Evolutionary conservation across 2,329 filamentous ascomycete genomes (phyloP), one percentile per base, ranked within the genome.

Genomic region (Fusarium liriodendri): DNA sequence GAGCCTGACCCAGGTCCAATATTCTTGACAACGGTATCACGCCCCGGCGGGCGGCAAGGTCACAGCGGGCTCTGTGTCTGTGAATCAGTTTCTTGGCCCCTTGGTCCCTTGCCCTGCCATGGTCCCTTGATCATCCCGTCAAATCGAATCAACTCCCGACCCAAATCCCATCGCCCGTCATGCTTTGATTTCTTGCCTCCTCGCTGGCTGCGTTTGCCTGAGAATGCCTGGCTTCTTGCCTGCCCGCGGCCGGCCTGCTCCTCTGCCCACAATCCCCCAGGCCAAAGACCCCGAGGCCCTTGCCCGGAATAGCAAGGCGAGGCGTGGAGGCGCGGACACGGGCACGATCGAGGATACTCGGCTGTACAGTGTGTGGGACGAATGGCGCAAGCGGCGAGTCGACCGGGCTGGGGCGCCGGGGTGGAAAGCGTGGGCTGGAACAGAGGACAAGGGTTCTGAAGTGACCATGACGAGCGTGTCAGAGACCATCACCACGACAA

Each of bases 361-460:
- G 77, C 75, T 77, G 73, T 77, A 77, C 77, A 78, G 71, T 73
- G 76, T 78, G 77, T 79, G 77, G 77, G 77, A 79, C 77, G 76
- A 54, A 79, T 78, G 77, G 77, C 77, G 77, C 77, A 77, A 78
- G 77, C 73, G 68, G 63, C 69, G 67, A 76, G 70, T 72, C 71
- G 74, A 75, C 75, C 62, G 69, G 74, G 67, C 67, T 75, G 75
- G 76, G 75, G 73, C 70, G 63, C 69, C 61, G 65, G 72, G 76
- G 72, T 76, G 61, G 58, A 69, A 73, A 75, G 69, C 66, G 67
- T 73, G 72, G 72, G 72, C 72, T 75, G 67, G 72, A 60, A 66
- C 64, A 63, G 72, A 61, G 54, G 73, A 68, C 70, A 75, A 74
- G 75, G 75, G 72, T 64, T 72, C 62, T 74, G 71, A 68, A 76